Evolutionary conservation across 345 rosid species (phyloP).

Genomic region (Gossypium rotundifolium): DNA sequence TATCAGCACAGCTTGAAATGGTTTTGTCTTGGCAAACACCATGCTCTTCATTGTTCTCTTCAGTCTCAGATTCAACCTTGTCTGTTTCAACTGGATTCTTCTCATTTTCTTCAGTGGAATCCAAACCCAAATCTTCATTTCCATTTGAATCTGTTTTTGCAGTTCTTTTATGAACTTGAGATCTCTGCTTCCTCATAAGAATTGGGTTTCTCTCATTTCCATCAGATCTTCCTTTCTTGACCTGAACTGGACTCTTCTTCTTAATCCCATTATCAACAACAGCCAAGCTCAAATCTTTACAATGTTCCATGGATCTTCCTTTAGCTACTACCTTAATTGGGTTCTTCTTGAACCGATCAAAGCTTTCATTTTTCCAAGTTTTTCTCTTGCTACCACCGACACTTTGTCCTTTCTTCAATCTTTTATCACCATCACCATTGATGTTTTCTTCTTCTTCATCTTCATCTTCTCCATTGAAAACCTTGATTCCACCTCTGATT

Average conservation of each 20-base stretch:
- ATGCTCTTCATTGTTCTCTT: slow-evolving; percentile 38
- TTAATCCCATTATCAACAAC: slow-evolving; percentile 22
- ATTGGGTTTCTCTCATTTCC: slow-evolving; percentile 29
- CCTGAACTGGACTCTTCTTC: slow-evolving; percentile 25
- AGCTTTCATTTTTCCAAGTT: slow-evolving; percentile 54
- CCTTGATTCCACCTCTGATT: slow-evolving; percentile 53
- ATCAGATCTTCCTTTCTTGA: slow-evolving; percentile 30
- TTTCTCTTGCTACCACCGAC: slow-evolving; percentile 40
- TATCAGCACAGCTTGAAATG: slow-evolving; percentile 19
- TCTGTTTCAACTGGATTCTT: not conserved
- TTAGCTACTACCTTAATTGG: slow-evolving; percentile 31
- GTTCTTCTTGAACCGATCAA: slow-evolving; percentile 25
- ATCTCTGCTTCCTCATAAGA: slow-evolving; percentile 34
- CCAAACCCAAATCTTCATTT: slow-evolving; percentile 12
- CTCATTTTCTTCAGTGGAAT: slow-evolving; percentile 22
- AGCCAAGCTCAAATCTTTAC: slow-evolving; percentile 15
- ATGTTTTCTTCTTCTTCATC: slow-evolving; percentile 23
- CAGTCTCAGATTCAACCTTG: slow-evolving; percentile 37
- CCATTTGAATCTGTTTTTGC: not conserved
- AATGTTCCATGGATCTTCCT: slow-evolving; percentile 23
- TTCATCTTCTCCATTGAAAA: slow-evolving; percentile 37
- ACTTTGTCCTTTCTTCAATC: slow-evolving; percentile 21
- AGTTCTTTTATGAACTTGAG: slow-evolving; percentile 1
- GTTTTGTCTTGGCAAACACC: slow-evolving; percentile 48
- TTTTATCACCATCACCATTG: slow-evolving; percentile 9